phyloP scores from a whole-genome alignment of 2,329 filamentous ascomycete genomes.

The Hymenoscyphus occultus region DNA sequence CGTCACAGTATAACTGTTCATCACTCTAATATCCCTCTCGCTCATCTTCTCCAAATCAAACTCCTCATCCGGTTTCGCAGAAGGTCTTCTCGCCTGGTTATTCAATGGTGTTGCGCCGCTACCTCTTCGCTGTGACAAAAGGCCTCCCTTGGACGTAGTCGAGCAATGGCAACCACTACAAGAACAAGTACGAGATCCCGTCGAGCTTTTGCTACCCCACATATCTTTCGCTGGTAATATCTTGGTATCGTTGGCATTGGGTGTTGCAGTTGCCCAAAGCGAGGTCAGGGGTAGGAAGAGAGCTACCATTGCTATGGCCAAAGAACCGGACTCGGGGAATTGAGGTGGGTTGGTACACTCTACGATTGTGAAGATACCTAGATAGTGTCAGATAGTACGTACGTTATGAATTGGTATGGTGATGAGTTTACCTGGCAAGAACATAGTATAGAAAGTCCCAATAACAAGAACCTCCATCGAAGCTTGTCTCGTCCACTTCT shows the following conservation, averaged over 20 bases:
- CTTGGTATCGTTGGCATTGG: background rate
- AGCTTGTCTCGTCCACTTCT: slow-evolving; percentile 59
- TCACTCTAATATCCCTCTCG: background rate
- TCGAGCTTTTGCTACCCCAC: background rate
- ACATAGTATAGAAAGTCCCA: slow-evolving; percentile 64
- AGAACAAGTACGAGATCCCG: background rate
- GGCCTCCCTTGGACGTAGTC: background rate
- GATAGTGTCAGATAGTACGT: slow-evolving; percentile 17
- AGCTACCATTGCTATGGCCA: slow-evolving; percentile 56
- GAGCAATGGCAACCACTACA: background rate
- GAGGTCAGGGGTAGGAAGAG: slow-evolving; percentile 64
- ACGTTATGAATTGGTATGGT: background rate
- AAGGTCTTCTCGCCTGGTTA: background rate
- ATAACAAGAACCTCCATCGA: slow-evolving; percentile 66
- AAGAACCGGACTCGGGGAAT: slow-evolving; percentile 52
- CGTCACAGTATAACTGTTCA: background rate
- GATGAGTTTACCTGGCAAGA: slow-evolving; percentile 56
- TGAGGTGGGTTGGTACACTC: slow-evolving; percentile 45
- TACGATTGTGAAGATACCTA: slow-evolving; percentile 59
- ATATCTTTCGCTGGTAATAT: background rate
- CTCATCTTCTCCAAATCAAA: background rate
- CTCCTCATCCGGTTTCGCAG: background rate
- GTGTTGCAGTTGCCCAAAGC: slow-evolving; percentile 53
- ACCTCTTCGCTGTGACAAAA: background rate
- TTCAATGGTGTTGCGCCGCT: background rate